Conservation (phyloP, 139 green algal species). For the Edaphochlamys debaryana region DNA sequence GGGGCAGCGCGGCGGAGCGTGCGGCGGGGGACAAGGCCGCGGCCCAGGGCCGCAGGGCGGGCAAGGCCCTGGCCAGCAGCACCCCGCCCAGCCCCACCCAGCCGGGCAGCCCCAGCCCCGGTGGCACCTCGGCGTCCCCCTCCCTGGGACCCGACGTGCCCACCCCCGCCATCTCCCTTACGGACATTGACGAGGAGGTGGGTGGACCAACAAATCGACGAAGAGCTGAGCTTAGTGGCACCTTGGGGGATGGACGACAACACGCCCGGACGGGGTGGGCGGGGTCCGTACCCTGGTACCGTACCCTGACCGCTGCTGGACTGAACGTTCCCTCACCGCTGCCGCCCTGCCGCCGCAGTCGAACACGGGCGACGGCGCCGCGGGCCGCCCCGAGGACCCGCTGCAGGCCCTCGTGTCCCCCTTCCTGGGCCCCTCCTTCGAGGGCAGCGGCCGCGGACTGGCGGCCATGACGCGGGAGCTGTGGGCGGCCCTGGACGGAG, state of each 20-base stretch:
- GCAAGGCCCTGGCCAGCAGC: background rate
- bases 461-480: background rate
- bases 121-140: background rate
- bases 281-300: no score
- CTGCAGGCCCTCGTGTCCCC: background rate
- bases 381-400: background rate
- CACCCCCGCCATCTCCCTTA: background rate
- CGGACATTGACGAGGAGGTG: constrained; percentile 2
- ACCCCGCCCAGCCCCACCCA: background rate
- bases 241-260: no score
- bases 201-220: no score
- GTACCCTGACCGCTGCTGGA: no score
- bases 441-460: constrained; percentile 12
- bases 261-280: no score
- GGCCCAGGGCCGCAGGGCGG: background rate
- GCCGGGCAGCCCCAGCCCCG: no score
- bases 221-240: no score
- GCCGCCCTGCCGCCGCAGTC: no score
- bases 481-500: constrained; percentile 17
- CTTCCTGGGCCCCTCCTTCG: constrained; percentile 7
- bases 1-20: no score
- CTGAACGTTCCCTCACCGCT: no score
- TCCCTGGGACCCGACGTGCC: constrained; percentile 14
- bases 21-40: no score
- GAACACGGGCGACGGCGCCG: background rate